phyloP scores from a whole-genome alignment of 2,329 filamentous ascomycete species.

The Penicillium paneum region DNA sequence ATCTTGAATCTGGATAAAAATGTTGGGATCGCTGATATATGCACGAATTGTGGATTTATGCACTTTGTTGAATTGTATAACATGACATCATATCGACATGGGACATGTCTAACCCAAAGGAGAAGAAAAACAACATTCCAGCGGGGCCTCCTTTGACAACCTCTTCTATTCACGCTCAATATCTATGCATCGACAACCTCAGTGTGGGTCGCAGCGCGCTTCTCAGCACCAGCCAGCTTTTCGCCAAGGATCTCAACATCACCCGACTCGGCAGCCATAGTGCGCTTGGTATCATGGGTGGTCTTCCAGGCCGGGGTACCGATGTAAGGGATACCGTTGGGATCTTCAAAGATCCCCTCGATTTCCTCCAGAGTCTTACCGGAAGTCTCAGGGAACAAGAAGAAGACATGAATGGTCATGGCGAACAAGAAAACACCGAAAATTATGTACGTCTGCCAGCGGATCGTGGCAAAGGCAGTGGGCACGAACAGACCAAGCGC shows the following conservation, averaged over 20 bases:
- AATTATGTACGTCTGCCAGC: conserved; percentile 66
- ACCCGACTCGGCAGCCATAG: conserved; percentile 29
- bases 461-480: conserved; percentile 55
- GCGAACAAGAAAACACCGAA: conserved; percentile 69
- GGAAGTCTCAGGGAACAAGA: conserved; percentile 66
- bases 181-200: conserved; percentile 5
- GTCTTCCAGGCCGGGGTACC: conserved; percentile 42
- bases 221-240: conserved; percentile 18
- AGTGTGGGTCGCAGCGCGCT: conserved; percentile 12
- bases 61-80: conserved; percentile 4
- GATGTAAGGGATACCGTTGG: conserved; percentile 35
- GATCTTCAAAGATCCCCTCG: conserved; percentile 62
- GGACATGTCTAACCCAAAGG: background rate
- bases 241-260: conserved; percentile 29
- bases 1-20: background rate
- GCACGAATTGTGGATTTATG: background rate
- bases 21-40: background rate
- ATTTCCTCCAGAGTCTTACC: conserved; percentile 74
- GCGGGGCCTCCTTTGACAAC: background rate
- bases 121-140: background rate
- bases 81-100: conserved; percentile 5
- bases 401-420: conserved; percentile 63
- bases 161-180: background rate
- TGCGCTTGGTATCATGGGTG: conserved; percentile 28
- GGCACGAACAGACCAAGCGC: conserved; percentile 46